Evolutionary conservation across 139 green algal genomes (phyloP).

Genomic region (Closterium sp.): DNA sequence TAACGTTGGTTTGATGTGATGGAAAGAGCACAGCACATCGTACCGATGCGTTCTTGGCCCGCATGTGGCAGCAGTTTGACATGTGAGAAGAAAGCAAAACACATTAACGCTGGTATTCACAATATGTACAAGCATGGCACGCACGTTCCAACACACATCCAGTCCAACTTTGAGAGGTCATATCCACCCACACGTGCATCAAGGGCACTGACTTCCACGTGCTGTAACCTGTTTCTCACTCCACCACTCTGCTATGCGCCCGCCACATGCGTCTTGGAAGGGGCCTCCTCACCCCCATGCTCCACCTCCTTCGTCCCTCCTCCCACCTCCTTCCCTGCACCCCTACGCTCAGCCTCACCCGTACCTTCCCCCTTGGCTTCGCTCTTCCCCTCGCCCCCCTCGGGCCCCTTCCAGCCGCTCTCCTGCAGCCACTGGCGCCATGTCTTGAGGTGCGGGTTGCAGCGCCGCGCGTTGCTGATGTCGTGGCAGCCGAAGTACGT

Average conservation of each 20-base stretch:
- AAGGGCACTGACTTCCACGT: not conserved
- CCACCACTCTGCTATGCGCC: not conserved
- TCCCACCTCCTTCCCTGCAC: not conserved
- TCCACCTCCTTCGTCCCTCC: not conserved
- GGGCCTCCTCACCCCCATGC: not conserved
- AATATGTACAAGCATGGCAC: too few species aligned
- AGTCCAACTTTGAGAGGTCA: too few species aligned
- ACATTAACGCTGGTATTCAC: too few species aligned
- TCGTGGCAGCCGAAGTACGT: slow-evolving; percentile 14
- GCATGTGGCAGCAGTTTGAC: too few species aligned
- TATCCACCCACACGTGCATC: too few species aligned
- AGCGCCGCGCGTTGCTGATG: slow-evolving; percentile 9
- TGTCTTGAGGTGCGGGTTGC: slow-evolving; percentile 2
- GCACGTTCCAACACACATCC: too few species aligned
- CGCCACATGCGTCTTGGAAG: not conserved
- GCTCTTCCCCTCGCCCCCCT: not conserved
- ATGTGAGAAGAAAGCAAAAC: too few species aligned
- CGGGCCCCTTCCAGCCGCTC: not conserved
- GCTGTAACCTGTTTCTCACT: too few species aligned
- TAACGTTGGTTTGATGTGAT: too few species aligned
- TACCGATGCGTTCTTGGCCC: too few species aligned
- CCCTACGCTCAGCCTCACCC: not conserved
- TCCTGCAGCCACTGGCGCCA: slow-evolving; percentile 8
- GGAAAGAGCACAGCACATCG: too few species aligned
- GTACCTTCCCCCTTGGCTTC: not conserved